Evolutionary conservation across 2,329 filamentous ascomycete genomes (phyloP).

Genomic region (Helotiales sp.): DNA sequence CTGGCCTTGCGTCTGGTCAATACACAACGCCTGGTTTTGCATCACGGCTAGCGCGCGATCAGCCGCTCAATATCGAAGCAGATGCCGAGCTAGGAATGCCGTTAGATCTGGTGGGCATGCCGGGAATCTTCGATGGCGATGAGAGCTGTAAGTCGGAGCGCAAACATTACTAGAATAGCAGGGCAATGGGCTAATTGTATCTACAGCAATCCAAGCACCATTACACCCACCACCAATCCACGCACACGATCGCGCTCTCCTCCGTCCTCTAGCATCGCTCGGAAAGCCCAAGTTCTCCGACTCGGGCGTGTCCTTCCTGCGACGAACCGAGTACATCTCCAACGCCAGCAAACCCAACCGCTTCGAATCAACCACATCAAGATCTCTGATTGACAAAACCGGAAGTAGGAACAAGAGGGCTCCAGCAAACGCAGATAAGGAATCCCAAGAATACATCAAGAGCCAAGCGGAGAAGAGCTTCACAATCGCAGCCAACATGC

Average conservation of each 20-base stretch:
- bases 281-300: slow-evolving; percentile 81
- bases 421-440: slow-evolving; percentile 58
- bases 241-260: slow-evolving; percentile 81
- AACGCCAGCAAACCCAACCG: slow-evolving; percentile 56
- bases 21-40: slow-evolving; percentile 92
- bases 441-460: slow-evolving; percentile 69
- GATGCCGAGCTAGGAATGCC: slow-evolving; percentile 99
- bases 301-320: slow-evolving; percentile 87
- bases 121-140: slow-evolving; percentile 92
- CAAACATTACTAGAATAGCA: slow-evolving; percentile 1
- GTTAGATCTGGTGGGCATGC: slow-evolving; percentile 91
- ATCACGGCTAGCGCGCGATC: slow-evolving; percentile 84
- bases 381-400: slow-evolving; percentile 52
- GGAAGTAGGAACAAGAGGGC: slow-evolving; percentile 47
- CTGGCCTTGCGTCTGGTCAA: slow-evolving; percentile 81
- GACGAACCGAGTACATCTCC: slow-evolving; percentile 94
- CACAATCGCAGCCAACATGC: slow-evolving; percentile 56
- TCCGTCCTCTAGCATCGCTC: slow-evolving; percentile 82
- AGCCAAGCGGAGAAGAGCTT: slow-evolving; percentile 70
- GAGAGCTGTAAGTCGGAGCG: slow-evolving; percentile 74
- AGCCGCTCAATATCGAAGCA: slow-evolving; percentile 93
- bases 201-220: slow-evolving; percentile 78
- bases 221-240: slow-evolving; percentile 74
- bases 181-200: slow-evolving; percentile 32
- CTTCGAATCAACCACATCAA: slow-evolving; percentile 58